Conservation (phyloP, 805 yeast species). For the Torulaspora indica region DNA sequence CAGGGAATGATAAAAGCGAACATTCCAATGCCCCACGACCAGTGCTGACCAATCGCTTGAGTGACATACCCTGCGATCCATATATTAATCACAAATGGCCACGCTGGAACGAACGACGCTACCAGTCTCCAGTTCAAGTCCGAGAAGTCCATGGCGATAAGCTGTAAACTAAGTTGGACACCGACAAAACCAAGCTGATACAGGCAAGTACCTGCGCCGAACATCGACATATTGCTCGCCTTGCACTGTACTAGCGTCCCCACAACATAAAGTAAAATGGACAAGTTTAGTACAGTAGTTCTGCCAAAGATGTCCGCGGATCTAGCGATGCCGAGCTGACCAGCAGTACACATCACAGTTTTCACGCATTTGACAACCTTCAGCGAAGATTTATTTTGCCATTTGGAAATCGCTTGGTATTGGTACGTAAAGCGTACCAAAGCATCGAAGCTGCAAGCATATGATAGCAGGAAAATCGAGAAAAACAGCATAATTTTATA, state of each 20-base stretch:
- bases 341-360: conserved; percentile 55
- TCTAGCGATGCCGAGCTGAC: conserved; percentile 56
- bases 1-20: conserved; percentile 57
- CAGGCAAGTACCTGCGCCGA: conserved; percentile 52
- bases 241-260: conserved; percentile 55
- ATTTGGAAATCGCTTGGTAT: conserved; percentile 48
- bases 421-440: conserved; percentile 43
- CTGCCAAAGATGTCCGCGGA: conserved; percentile 54
- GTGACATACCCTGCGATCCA: conserved; percentile 61
- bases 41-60: conserved; percentile 34
- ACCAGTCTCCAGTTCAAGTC: conserved; percentile 60
- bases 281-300: conserved; percentile 42
- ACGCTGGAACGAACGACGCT: conserved; percentile 56
- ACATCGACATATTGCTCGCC: conserved; percentile 46
- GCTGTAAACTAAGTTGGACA: conserved; percentile 47
- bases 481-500: conserved; percentile 44
- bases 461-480: conserved; percentile 50
- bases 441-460: conserved; percentile 55
- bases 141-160: conserved; percentile 58
- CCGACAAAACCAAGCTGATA: conserved; percentile 53
- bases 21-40: conserved; percentile 56
- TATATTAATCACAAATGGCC: conserved; percentile 65
- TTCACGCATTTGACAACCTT: conserved; percentile 50
- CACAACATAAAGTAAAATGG: conserved; percentile 46
- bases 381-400: conserved; percentile 44